Evolutionary conservation across 129 eudicot genomes (phyloP), one percentile per base, ranked within the genome.

Genomic region (Escallonia herrerae): DNA sequence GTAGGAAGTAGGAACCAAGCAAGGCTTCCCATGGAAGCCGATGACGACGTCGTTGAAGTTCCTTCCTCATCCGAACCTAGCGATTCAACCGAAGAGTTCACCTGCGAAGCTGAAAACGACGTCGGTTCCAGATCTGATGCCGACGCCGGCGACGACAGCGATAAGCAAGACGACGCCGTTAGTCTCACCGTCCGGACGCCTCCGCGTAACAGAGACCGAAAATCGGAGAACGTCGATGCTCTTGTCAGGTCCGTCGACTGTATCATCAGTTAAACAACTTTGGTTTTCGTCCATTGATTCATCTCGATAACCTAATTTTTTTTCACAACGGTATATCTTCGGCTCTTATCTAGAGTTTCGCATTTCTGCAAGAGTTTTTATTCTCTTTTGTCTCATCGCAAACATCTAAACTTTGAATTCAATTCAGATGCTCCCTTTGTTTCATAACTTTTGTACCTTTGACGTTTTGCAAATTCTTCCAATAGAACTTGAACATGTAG

Each of bases 151-250:
- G 80, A 70, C 40, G 22, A 2, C 45, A 51, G 13, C 43, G 69
- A n/a, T 46, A 58, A 72, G 44, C 64, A 73, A 55, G 76, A 33
- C 14, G 58, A 40, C 43, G 79, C 74, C 54, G 69, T 55, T 54
- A 44, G 47, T 55, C 55, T 73, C 22, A 15, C 76, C 55, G 65
- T 56, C 42, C 62, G 22, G 59, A 6, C 65, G 33, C 64, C 53
- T 51, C 77, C 33, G 53, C 75, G 75, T 33, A 58, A 71, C 40
- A 65, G 65, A 47, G 63, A 76, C 40, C 76, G 60, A 6, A 91
- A 88, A 67, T 79, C 91, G 6, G 79, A 68, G 75, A 91, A 91
- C 44, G 96, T 91, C 7, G 87, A 71, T 74, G 96, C 96, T 67
- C 96, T 93, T 33, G 63, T 93, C 68, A 82, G 96, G 96, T 93